These are phyloP conservation scores for Xylaria intraflava DNA, from an alignment of 495 filamentous ascomycete genomes.

Conservation along the genomic window DNA sequence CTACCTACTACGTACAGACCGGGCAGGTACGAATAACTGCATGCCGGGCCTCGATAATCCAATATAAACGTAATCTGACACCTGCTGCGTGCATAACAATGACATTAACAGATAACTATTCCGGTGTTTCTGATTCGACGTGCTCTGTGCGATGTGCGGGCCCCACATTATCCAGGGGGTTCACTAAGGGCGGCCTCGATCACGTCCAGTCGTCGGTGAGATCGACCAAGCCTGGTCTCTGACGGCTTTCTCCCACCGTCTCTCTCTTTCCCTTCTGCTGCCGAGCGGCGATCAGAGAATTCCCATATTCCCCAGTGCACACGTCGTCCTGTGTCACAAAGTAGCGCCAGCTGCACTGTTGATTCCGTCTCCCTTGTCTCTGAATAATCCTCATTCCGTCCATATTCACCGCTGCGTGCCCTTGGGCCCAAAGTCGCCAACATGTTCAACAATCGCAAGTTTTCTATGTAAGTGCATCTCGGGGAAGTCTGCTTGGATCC, in stretches of 20 bases:
- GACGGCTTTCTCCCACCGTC: not conserved
- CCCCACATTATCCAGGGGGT: no score
- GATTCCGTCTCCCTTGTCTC: not conserved
- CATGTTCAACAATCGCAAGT: constrained; percentile 47
- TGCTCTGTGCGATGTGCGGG: no score
- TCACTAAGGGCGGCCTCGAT: not conserved
- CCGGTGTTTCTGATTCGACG: constrained; percentile 7
- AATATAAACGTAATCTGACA: no score
- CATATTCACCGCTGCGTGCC: not conserved
- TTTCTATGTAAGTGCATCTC: constrained; percentile 39
- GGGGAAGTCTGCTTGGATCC: not conserved
- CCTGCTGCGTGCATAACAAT: no score
- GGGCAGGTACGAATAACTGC: no score
- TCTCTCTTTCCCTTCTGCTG: not conserved
- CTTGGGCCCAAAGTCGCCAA: constrained; percentile 12
- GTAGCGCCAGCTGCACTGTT: not conserved
- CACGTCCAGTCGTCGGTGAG: not conserved
- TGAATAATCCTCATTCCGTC: not conserved
- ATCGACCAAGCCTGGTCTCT: not conserved
- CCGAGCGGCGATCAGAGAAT: not conserved
- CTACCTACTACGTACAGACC: no score
- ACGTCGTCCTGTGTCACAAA: no score
- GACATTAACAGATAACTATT: no score
- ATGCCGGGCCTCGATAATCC: no score
- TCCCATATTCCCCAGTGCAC: no score